Conservation (phyloP, 768 basidiomycete species). For the Clitopilus passeckerianus region DNA sequence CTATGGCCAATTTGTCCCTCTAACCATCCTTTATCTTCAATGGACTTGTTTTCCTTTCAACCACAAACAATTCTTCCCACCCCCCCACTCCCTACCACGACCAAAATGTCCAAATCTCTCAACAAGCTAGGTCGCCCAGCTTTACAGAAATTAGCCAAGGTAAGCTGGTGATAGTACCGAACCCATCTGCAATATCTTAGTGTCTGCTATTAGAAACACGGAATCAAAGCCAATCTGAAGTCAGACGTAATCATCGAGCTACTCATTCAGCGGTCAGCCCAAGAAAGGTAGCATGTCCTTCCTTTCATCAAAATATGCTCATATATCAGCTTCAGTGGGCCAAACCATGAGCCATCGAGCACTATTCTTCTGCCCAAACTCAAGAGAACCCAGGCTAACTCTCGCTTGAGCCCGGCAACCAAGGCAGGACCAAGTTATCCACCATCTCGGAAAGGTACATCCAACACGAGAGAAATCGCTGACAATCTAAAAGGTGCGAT, state of each 20-base stretch:
- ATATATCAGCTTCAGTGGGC: too few relatives aligned
- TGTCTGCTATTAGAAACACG: conserved; percentile 9
- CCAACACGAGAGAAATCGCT: too few relatives aligned
- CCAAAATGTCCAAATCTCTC: conserved; percentile 5
- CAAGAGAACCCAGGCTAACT: too few relatives aligned
- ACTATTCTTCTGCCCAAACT: too few relatives aligned
- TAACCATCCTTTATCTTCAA: too few relatives aligned
- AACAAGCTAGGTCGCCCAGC: conserved; percentile 6
- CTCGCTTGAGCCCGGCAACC: too few relatives aligned
- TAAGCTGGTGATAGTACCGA: neutral
- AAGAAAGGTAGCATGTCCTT: neutral
- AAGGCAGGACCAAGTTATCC: too few relatives aligned
- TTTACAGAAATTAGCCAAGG: conserved; percentile 15
- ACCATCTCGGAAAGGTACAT: too few relatives aligned
- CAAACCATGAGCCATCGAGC: too few relatives aligned
- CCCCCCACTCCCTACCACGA: neutral
- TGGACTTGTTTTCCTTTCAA: too few relatives aligned
- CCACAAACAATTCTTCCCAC: neutral
- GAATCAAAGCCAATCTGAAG: conserved; percentile 15
- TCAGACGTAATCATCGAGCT: conserved; percentile 12
- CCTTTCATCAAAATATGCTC: neutral
- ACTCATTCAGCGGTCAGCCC: conserved; percentile 5
- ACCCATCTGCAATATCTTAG: neutral
- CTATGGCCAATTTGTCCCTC: too few relatives aligned
- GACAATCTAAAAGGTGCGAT: too few relatives aligned